Base-by-base conservation (phyloP, 495 filamentous ascomycete genomes). In the Jackrogersella minutella region DNA sequence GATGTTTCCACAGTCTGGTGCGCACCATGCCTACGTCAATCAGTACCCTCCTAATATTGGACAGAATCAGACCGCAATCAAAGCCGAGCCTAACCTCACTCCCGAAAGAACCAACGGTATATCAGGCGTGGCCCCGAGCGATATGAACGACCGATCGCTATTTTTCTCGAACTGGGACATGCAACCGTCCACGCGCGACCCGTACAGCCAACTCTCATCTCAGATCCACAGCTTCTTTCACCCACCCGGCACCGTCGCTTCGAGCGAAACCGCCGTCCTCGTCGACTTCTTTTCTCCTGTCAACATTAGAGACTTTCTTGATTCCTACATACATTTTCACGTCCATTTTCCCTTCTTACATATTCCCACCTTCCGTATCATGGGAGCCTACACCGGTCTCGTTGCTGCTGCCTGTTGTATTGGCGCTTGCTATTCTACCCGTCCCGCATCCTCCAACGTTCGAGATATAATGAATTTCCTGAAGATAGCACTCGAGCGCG, bases 271-370 rank as follows among this genome's bases (percentile, higher is more conserved):
- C 53, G 79, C 72, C 61, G 67, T 75, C 43, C 66, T 87, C 28
- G 76, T 78, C 64, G 72, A 73, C 22, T 84, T 82, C 73, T 79
- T 91, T 61, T 85, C 83, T 10, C 79, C 82, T 14, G 78, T 84
- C 49, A 85, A 87, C 71, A 76, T 91, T 65, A 86, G 81, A 69
- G 79, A 88, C 58, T 88, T 90, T 69, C 79, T 88, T 52, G 80
- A 84, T 28, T 74, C 81, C 13, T 90, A 86, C 73, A 82, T 78
- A 56, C 84, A 88, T 71, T 90, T 86, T 69, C 85, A 90, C 59
- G 79, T 80, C 57, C 88, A 90, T 73, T 88, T 90, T 73, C 83
- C 88, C n/a, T 81, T 89, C 63, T 78, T 91, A 11, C 88, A 91
- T 63, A 78, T 88, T 64, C 86, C 88, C 40, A 88, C 87, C 1